Percentiles rank a stretch among this genome's conserved stretches.
Conservation (phyloP, 176 grass and related monocot genomes). For the Aegilops umbellulata region DNA sequence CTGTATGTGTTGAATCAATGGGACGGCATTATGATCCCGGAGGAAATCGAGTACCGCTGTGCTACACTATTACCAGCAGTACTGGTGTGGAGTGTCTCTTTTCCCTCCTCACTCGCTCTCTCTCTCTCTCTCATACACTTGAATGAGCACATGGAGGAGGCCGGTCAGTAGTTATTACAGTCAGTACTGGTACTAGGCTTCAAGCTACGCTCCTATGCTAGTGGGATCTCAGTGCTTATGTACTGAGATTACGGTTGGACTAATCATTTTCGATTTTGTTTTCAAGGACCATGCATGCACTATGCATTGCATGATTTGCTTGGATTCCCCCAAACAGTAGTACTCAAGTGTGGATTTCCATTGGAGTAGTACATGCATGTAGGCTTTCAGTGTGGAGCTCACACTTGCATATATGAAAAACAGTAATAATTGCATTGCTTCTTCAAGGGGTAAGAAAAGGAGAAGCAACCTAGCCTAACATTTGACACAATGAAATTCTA, state of each 20-base stretch:
- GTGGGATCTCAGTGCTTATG: background rate
- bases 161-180: slow-evolving; percentile 35
- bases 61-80: background rate
- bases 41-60: background rate
- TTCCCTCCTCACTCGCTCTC: no score
- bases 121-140: background rate
- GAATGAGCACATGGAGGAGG: slow-evolving; percentile 27
- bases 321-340: background rate
- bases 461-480: background rate
- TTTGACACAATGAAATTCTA: background rate
- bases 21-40: slow-evolving; percentile 14
- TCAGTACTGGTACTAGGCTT: background rate
- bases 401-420: background rate
- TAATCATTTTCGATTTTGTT: slow-evolving; percentile 3
- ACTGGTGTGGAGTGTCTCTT: background rate
- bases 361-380: background rate
- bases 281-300: slow-evolving; percentile 4
- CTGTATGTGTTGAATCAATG: slow-evolving; percentile 12
- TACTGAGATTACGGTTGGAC: background rate
- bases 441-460: slow-evolving; percentile 1
- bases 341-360: background rate
- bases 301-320: background rate
- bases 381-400: slow-evolving; percentile 15
- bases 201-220: background rate
- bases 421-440: background rate